A percentile compares a stretch with the other conserved stretches of the same genome.
These are phyloP conservation scores for Suillus paluster DNA, from an alignment of 768 basidiomycete species.

Conservation along the genomic window DNA sequence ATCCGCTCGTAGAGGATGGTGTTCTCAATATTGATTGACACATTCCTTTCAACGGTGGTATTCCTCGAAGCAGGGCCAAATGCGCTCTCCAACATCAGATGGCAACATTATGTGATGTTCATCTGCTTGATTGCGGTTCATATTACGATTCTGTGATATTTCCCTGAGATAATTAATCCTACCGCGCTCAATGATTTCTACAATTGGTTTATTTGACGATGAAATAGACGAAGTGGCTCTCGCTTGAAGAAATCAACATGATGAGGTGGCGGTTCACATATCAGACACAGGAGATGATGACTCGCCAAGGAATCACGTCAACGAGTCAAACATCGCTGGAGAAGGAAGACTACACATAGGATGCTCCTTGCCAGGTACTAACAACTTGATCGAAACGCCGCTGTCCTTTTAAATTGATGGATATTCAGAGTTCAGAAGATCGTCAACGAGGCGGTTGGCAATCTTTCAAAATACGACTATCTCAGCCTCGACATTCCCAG, in stretches of 20 bases:
- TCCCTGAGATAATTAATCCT: conserved; percentile 8
- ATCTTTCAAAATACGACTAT: too few relatives aligned
- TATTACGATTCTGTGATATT: conserved; percentile 3
- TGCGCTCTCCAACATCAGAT: conserved; percentile 2
- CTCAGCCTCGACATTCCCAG: neutral
- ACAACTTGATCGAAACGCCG: neutral
- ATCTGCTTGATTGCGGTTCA: conserved; percentile 1
- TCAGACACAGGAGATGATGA: neutral
- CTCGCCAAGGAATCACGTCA: neutral
- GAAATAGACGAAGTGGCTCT: neutral
- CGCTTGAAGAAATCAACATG: conserved; percentile 10
- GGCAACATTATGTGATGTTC: conserved; percentile 10
- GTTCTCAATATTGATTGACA: conserved; percentile 10
- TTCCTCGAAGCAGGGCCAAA: conserved; percentile 7
- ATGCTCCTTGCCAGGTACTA: neutral
- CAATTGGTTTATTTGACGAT: neutral
- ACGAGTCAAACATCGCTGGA: neutral
- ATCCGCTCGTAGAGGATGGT: conserved; percentile 5
- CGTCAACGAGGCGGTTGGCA: too few relatives aligned
- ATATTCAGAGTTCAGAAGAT: neutral
- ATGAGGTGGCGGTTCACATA: conserved; percentile 10
- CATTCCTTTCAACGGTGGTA: conserved; percentile 11
- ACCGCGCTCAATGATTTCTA: too few relatives aligned
- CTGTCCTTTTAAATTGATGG: neutral
- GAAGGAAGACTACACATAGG: neutral